A percentile compares a stretch with the other conserved stretches of the same genome.
Evolutionary conservation across 2,329 filamentous ascomycete species (phyloP).

Genomic region (Epichloe gansuensis): DNA sequence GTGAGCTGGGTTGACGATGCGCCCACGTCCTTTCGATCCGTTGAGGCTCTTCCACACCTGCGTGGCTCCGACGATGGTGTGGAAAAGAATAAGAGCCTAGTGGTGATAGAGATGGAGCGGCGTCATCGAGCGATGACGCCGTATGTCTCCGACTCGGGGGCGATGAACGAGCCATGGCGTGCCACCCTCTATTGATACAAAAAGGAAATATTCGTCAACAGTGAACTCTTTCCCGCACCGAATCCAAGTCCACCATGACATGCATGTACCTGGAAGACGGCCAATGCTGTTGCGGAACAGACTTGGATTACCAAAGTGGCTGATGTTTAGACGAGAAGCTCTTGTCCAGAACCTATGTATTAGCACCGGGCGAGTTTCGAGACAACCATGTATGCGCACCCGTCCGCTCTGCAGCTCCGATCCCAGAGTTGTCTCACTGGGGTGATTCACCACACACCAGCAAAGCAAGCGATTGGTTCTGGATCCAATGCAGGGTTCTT

Average conservation of each 20-base stretch:
- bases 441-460: background rate
- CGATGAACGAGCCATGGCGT: conserved; percentile 1
- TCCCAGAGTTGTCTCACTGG: conserved; percentile 1
- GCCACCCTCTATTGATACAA: background rate
- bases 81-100: conserved; percentile 3
- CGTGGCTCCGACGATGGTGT: conserved; percentile 5
- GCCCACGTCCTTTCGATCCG: background rate
- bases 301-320: background rate
- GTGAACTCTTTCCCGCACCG: background rate
- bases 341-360: background rate
- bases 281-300: background rate
- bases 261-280: background rate
- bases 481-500: background rate
- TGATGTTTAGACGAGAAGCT: background rate
- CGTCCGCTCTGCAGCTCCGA: background rate
- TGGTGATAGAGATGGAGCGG: conserved; percentile 1
- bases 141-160: background rate
- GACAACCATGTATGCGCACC: background rate
- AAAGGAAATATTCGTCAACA: background rate
- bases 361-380: background rate
- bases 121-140: conserved; percentile 2
- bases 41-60: background rate
- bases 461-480: background rate
- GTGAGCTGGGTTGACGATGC: background rate
- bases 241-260: background rate